Conservation (phyloP, 1,284 basidiomycete species). For the Trichosporon faecale region DNA sequence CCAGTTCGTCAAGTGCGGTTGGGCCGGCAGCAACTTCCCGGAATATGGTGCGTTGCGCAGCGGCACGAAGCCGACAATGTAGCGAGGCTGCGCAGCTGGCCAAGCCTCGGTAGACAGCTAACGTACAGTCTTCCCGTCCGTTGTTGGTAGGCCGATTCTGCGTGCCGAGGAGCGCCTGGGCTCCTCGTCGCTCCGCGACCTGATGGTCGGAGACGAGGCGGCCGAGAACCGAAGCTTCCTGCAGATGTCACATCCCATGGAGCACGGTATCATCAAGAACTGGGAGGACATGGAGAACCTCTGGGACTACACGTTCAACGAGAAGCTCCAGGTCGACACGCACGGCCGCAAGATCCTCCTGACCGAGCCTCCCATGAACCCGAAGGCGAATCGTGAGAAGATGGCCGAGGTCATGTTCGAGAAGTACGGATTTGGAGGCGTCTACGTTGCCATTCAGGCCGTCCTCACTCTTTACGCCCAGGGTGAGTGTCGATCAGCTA, state of each 20-base stretch:
- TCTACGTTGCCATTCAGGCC: conserved; percentile 98
- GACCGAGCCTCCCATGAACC: conserved; percentile 99
- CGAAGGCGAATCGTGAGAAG: conserved; percentile 82
- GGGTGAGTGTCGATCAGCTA: conserved; percentile 59
- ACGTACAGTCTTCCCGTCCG: conserved; percentile 81
- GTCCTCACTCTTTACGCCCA: conserved; percentile 97
- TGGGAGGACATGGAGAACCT: conserved; percentile 99
- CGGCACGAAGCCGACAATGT: background rate
- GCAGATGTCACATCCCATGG: conserved; percentile 96
- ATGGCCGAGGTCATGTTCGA: conserved; percentile 99
- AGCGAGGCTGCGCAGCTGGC: background rate
- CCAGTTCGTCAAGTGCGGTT: conserved; percentile 97
- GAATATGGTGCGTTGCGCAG: conserved; percentile 70
- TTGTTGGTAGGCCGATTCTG: conserved; percentile 93
- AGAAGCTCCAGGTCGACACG: conserved; percentile 88
- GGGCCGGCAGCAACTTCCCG: conserved; percentile 97
- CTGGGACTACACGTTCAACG: conserved; percentile 98
- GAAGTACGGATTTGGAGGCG: conserved; percentile 92
- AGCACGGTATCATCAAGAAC: conserved; percentile 97
- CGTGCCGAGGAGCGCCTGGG: conserved; percentile 94
- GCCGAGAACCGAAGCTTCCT: conserved; percentile 91
- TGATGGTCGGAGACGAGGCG: conserved; percentile 97
- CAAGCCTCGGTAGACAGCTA: background rate
- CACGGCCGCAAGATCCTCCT: conserved; percentile 85
- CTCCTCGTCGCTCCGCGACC: conserved; percentile 80